A percentile compares a stretch with the other conserved stretches of the same genome.
These are phyloP conservation scores for Detonula confervacea DNA, from an alignment of 352 stramenopile species.

Conservation along the genomic window DNA sequence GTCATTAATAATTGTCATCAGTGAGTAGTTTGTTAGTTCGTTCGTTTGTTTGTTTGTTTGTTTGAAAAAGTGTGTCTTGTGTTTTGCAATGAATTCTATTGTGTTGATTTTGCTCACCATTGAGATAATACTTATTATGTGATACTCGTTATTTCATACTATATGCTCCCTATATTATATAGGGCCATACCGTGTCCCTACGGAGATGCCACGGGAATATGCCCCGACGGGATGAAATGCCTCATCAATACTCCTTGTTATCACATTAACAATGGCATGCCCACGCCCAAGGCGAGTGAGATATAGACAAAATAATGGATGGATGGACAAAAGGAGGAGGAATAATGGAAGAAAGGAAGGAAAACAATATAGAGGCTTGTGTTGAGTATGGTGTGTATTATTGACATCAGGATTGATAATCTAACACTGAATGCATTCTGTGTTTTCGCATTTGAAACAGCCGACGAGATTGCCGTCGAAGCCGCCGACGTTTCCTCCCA, in stretches of 20 bases:
- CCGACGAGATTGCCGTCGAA: constrained; percentile 17
- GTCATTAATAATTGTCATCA: constrained; percentile 24
- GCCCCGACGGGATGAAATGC: constrained; percentile 19
- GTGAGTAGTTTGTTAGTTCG: not conserved
- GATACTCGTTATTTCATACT: no score
- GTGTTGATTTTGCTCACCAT: no score
- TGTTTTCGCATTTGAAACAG: no score
- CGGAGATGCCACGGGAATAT: constrained; percentile 26
- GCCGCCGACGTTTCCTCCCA: constrained; percentile 20
- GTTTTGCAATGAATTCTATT: no score
- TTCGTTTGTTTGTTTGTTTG: not conserved
- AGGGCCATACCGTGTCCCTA: constrained; percentile 17
- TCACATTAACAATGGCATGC: constrained; percentile 5
- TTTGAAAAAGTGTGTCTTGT: no score
- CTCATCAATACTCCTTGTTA: constrained; percentile 30
- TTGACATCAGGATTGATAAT: no score
- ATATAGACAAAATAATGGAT: no score
- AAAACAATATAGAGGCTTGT: not conserved
- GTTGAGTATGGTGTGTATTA: not conserved
- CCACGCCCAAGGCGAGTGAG: constrained; percentile 4
- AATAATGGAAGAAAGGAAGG: no score
- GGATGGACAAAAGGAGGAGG: no score
- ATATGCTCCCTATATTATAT: not conserved
- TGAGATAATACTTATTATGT: no score
- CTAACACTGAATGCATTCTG: no score